A percentile compares a stretch with the other conserved stretches of the same genome.
Evolutionary conservation across 2,329 filamentous ascomycete species (phyloP).

Genomic region (Trichoderma koningiopsis): DNA sequence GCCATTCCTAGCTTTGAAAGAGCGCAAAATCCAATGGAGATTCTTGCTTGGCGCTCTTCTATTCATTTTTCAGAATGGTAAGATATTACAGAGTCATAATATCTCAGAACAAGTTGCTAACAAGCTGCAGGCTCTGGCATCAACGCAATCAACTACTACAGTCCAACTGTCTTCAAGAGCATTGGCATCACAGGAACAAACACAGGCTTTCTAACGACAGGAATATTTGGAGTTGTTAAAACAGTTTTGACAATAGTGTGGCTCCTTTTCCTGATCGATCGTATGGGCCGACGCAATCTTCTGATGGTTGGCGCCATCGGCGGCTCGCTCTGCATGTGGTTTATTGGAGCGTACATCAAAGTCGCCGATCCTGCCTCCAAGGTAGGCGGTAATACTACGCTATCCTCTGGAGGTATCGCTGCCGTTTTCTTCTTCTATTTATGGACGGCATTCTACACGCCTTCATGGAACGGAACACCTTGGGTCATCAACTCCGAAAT

Average conservation of each 20-base stretch:
- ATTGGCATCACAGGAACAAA: constrained; percentile 21
- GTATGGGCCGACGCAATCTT: constrained; percentile 20
- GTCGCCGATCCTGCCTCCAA: constrained; percentile 10
- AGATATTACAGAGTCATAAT: not conserved
- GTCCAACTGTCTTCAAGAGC: constrained; percentile 17
- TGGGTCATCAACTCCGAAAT: constrained; percentile 23
- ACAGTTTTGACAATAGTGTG: constrained; percentile 10
- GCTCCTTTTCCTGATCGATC: constrained; percentile 18
- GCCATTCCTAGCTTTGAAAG: constrained; percentile 16
- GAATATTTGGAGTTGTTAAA: constrained; percentile 18
- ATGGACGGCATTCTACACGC: constrained; percentile 20
- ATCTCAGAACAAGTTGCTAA: not conserved
- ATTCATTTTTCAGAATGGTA: constrained; percentile 21
- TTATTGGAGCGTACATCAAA: constrained; percentile 20
- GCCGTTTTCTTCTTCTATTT: constrained; percentile 23
- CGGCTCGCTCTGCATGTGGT: constrained; percentile 21
- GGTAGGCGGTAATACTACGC: not conserved
- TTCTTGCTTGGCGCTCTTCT: constrained; percentile 10
- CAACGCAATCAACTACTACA: constrained; percentile 23
- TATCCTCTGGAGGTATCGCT: constrained; percentile 11
- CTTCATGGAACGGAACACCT: constrained; percentile 18
- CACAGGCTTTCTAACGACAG: constrained; percentile 16
- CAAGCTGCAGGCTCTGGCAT: constrained; percentile 9
- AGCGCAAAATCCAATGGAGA: constrained; percentile 16
- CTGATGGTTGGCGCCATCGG: constrained; percentile 18